Evolutionary conservation across 257 asterid genomes (phyloP).

Genomic region (Perilla frutescens): DNA sequence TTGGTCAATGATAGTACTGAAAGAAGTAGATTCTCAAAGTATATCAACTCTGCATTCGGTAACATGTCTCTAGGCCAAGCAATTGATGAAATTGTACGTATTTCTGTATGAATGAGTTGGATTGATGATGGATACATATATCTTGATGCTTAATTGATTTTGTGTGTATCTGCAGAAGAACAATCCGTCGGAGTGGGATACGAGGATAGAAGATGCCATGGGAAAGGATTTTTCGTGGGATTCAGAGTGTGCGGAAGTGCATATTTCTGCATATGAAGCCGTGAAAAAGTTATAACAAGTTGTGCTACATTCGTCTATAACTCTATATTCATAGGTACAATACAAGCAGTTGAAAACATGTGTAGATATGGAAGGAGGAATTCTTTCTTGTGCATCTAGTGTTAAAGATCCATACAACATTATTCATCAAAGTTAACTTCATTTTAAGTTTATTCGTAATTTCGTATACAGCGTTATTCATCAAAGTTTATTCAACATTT

Average conservation of each 20-base stretch:
- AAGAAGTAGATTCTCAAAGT: slow-evolving; percentile 49
- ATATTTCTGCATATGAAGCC: slow-evolving; percentile 60
- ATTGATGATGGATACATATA: neutral
- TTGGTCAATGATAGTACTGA: slow-evolving; percentile 42
- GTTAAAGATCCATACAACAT: no score
- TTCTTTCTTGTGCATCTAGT: no score
- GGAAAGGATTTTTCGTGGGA: slow-evolving; percentile 74
- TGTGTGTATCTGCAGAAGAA: slow-evolving; percentile 49
- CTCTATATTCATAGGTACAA: neutral
- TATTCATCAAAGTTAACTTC: no score
- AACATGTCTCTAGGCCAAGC: slow-evolving; percentile 64
- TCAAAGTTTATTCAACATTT: no score
- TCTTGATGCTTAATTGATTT: neutral
- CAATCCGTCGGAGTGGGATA: slow-evolving; percentile 61
- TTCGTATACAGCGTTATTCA: no score
- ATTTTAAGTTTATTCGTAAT: no score
- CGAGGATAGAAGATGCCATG: slow-evolving; percentile 64
- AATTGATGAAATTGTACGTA: slow-evolving; percentile 66
- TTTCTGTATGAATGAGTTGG: slow-evolving; percentile 11
- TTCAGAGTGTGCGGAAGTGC: slow-evolving; percentile 65
- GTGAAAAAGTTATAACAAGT: slow-evolving; percentile 43
- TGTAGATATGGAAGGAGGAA: no score
- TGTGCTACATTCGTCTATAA: no score
- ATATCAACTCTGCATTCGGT: slow-evolving; percentile 51
- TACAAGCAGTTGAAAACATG: no score